Conservation (phyloP, 495 filamentous ascomycete genomes). For the Neurospora tetrasperma region DNA sequence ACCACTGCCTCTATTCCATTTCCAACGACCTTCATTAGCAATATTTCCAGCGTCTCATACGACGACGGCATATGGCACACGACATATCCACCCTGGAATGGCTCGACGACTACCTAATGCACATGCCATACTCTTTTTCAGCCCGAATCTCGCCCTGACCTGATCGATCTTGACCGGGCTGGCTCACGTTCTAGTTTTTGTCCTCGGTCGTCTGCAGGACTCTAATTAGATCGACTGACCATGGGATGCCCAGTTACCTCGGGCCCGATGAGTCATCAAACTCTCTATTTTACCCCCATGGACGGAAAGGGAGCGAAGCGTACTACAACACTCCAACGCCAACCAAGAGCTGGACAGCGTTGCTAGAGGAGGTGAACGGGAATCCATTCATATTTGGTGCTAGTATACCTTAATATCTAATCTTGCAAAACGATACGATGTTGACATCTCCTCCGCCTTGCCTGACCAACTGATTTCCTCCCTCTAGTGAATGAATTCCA, state of each 20-base stretch:
- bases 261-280: not conserved
- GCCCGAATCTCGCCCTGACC: not conserved
- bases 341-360: conserved; percentile 24
- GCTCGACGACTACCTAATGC: conserved; percentile 13
- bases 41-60: conserved; percentile 12
- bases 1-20: not conserved
- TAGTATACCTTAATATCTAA: not conserved
- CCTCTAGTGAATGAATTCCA: not conserved
- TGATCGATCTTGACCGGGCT: not conserved
- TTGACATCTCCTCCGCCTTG: not conserved
- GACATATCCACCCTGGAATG: conserved; percentile 31
- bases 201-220: not conserved
- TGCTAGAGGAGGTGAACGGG: not conserved
- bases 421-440: not conserved
- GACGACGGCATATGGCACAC: conserved; percentile 32
- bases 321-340: conserved; percentile 2
- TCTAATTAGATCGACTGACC: not conserved
- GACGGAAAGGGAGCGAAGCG: not conserved
- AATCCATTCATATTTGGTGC: not conserved
- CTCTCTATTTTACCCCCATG: not conserved
- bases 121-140: conserved; percentile 5
- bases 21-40: conserved; percentile 2
- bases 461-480: not conserved
- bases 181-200: not conserved
- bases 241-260: not conserved